phyloP scores from a whole-genome alignment of 2,329 filamentous ascomycete species.

The Phialocephala subalpina region DNA sequence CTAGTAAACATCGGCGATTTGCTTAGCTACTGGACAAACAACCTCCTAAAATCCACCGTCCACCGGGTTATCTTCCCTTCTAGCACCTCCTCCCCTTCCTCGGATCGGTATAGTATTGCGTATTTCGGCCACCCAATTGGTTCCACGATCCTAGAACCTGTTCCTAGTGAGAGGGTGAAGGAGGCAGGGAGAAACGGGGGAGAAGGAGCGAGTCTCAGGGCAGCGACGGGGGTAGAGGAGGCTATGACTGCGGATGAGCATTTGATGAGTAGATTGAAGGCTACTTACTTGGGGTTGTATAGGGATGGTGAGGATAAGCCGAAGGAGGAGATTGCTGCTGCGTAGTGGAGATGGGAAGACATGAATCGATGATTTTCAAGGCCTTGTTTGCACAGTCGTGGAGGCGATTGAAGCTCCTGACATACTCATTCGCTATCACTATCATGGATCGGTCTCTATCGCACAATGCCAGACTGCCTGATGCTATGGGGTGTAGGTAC shows the following conservation, averaged over 20 bases:
- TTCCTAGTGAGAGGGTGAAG: slow-evolving; percentile 66
- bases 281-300: slow-evolving; percentile 66
- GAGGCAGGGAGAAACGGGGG: slow-evolving; percentile 40
- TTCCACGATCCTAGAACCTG: slow-evolving; percentile 58
- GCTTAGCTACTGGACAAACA: slow-evolving; percentile 88
- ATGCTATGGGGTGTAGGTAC: too few relatives aligned
- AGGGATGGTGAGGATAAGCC: slow-evolving; percentile 46
- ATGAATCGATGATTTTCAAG: background rate
- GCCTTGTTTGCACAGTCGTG: background rate
- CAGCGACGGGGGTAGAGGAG: slow-evolving; percentile 54
- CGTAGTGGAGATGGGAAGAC: background rate
- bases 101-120: slow-evolving; percentile 68
- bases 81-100: background rate
- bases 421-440: background rate
- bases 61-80: slow-evolving; percentile 82
- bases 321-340: background rate
- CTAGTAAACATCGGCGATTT: slow-evolving; percentile 76
- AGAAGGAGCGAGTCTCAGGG: slow-evolving; percentile 25
- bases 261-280: slow-evolving; percentile 65
- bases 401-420: background rate
- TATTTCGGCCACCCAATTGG: slow-evolving; percentile 73
- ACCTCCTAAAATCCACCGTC: slow-evolving; percentile 84
- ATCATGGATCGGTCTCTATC: too few relatives aligned
- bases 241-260: slow-evolving; percentile 71
- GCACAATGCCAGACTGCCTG: too few relatives aligned